Conservation (phyloP, 2,329 filamentous ascomycete genomes). For the Bisporella sp. region DNA sequence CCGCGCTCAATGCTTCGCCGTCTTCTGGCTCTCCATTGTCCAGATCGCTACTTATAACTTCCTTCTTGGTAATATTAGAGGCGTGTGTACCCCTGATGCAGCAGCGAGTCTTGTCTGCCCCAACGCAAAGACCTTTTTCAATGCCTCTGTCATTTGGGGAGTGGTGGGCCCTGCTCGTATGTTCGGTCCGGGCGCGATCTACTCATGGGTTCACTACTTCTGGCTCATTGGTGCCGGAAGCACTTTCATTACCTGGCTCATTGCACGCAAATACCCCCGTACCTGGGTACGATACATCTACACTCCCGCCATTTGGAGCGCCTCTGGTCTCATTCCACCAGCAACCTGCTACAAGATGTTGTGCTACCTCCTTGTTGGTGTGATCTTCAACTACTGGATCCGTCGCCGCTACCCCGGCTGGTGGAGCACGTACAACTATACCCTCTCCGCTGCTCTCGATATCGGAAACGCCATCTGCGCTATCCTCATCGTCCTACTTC, state of each 20-base stretch:
- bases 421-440: background rate
- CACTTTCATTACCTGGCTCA: conserved; percentile 47
- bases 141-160: conserved; percentile 68
- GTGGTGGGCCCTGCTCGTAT: conserved; percentile 65
- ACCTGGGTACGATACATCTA: background rate
- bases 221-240: conserved; percentile 61
- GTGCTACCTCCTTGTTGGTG: background rate
- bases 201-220: conserved; percentile 61
- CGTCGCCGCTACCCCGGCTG: background rate
- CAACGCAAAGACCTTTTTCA: conserved; percentile 51
- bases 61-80: conserved; percentile 52
- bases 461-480: background rate
- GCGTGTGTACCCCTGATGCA: conserved; percentile 52
- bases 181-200: conserved; percentile 58
- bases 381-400: background rate
- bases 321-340: background rate
- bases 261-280: background rate
- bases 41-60: conserved; percentile 58
- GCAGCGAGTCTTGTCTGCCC: conserved; percentile 50
- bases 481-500: background rate
- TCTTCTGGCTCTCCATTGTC: conserved; percentile 52
- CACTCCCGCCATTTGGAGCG: background rate
- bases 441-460: background rate
- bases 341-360: background rate
- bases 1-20: conserved; percentile 51